Evolutionary conservation across 257 asterid genomes (phyloP), one percentile per base, ranked within the genome.

Genomic region (Leptodermis oblonga): DNA sequence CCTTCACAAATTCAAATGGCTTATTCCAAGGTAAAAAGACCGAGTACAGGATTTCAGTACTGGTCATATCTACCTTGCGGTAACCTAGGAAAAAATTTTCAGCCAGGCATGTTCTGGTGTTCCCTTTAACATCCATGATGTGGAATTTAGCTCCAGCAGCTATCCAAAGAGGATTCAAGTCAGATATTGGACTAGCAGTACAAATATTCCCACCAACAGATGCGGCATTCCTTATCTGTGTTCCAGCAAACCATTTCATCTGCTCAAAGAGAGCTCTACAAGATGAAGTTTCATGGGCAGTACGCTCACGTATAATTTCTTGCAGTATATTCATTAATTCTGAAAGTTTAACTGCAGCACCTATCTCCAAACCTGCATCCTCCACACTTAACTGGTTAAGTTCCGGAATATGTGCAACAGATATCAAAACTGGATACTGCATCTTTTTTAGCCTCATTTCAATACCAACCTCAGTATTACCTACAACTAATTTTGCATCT

Each of bases 141-240:
- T 59, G 79, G 70, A 93, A 90, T 65, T 37, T 86, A 37, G 97
- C 99, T 77, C 97, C 74, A 55, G 85, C 74, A 71, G 97, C 91
- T 85, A 93, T 90, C 97, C 94, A 90, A 48, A 93, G 84, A 77
- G 99, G 99, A 82, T 93, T 93, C 69, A 93, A 82, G 70, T 93
- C 99, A 26, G 99, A 93, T 80, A 90, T 93, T 68, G 99, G 99
- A 82, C 99, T 93, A 2, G 99, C 99, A 65, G 97, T 90, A 75
- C 97, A 93, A 68, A 93, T 88, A 85, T 93, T 93, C 67, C 99
- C 99, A 72, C 99, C 99, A 56, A 93, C 74, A 42, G 97, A 90
- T 65, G 92, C 99, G 72, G 81, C 79, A 67, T 93, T 93, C 76
- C 87, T 85, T 77, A 93, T 88, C 73, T 93, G 99, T 55, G 85